Evolutionary conservation across 2,329 filamentous ascomycete genomes (phyloP), one percentile per base, ranked within the genome.

Genomic region (Leptographium lundbergii): DNA sequence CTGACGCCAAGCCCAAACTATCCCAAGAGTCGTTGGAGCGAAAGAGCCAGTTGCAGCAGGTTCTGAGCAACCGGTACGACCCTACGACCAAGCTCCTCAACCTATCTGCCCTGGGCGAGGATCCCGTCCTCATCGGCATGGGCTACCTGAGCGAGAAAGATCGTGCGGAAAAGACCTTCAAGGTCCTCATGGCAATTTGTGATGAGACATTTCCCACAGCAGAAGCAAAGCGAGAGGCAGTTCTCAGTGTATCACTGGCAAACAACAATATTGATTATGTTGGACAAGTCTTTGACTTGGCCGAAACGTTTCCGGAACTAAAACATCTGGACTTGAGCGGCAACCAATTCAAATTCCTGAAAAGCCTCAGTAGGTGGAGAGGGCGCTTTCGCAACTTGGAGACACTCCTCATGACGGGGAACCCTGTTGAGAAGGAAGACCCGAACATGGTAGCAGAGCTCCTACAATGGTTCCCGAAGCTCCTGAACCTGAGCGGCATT

Each of bases 321-420:
- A 86, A 89, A 69, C 91, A 96, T 64, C 82, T 99, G 14, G 92
- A 96, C 65, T 80, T 97, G 29, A 94, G 89, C 58, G 82, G 86
- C 68, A 97, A 97, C 72, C 81, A 85, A 48, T 82, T 99, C 66
- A 77, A 79, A 60, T 82, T 81, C 57, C 72, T 90, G 56, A 81
- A 84, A 59, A 80, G 81, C 11, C 72, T 99, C 54, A 80, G 84
- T 57, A 80, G 77, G 36, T 96, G 91, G 91, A 86, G 86, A 61
- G 82, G 84, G 67, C 89, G 88, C 59, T 91, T 97, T 67, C 83
- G 79, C 57, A 76, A 84, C 59, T 79, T 97, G 13, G 85, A 95
- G 68, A 91, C 91, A 57, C 79, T 99, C 2, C 84, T 95, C 61
- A 75, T 96, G 62, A 79, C 80, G 11, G 85, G 82, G 57, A 96